Evolutionary conservation across 257 asterid genomes (phyloP).

Genomic region (Plantago elongata): DNA sequence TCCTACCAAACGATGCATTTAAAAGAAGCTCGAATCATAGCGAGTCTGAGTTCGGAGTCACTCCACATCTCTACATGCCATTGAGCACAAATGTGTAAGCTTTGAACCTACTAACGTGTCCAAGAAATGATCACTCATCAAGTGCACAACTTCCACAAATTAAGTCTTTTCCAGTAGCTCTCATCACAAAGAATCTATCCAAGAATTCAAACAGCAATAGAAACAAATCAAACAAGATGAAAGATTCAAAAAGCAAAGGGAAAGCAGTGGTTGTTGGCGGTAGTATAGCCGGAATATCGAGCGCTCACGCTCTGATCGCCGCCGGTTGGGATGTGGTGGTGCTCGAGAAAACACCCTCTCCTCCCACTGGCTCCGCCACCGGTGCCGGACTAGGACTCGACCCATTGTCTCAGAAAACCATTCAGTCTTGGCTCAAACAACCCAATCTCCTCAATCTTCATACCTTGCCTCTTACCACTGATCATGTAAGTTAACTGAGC

Average conservation of each 20-base stretch:
- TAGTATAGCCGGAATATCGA: slow-evolving; percentile 71
- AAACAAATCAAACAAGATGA: slow-evolving; percentile 19
- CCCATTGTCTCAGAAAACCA: slow-evolving; percentile 35
- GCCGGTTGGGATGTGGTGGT: slow-evolving; percentile 85
- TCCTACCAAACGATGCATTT: too few relatives aligned
- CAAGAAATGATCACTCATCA: too few relatives aligned
- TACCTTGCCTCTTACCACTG: slow-evolving; percentile 54
- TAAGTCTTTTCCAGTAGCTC: too few relatives aligned
- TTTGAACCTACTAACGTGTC: too few relatives aligned
- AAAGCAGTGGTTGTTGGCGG: slow-evolving; percentile 83
- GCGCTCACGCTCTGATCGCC: slow-evolving; percentile 55
- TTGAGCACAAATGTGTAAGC: too few relatives aligned
- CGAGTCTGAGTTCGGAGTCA: too few relatives aligned
- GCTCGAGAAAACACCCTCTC: slow-evolving; percentile 58
- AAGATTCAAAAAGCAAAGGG: slow-evolving; percentile 18
- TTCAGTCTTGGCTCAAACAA: slow-evolving; percentile 44
- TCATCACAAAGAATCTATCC: neutral
- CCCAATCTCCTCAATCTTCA: slow-evolving; percentile 34
- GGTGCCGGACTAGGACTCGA: slow-evolving; percentile 85
- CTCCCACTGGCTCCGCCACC: slow-evolving; percentile 57
- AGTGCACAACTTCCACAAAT: too few relatives aligned
- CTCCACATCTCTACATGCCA: too few relatives aligned
- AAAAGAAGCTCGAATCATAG: too few relatives aligned
- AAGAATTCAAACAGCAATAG: neutral
- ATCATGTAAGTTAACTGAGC: slow-evolving; percentile 40